phyloP scores from a whole-genome alignment of 1,284 basidiomycete species.

The Volvariella volvacea region DNA sequence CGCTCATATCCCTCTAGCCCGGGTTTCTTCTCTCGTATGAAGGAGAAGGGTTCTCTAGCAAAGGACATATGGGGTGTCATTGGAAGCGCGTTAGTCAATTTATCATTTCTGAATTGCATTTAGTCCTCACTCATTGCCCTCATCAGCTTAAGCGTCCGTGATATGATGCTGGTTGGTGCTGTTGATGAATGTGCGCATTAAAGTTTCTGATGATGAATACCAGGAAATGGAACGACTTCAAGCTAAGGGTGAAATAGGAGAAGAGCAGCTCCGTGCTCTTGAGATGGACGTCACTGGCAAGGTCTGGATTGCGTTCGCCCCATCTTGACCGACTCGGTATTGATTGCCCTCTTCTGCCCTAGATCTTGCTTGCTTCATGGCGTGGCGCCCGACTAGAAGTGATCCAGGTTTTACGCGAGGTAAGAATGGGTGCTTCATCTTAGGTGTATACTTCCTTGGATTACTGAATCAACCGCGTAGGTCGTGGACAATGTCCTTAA shows the following conservation, averaged over 20 bases:
- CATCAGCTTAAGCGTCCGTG: slow-evolving; percentile 61
- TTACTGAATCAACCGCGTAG: slow-evolving; percentile 20
- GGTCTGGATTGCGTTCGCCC: slow-evolving; percentile 11
- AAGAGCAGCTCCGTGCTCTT: slow-evolving; percentile 80
- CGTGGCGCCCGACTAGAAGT: slow-evolving; percentile 91
- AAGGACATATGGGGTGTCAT: slow-evolving; percentile 95
- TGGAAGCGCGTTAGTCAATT: slow-evolving; percentile 71
- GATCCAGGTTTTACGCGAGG: slow-evolving; percentile 74
- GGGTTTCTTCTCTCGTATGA: slow-evolving; percentile 90
- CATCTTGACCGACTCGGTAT: not conserved
- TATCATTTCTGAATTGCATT: slow-evolving; percentile 3
- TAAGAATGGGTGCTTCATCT: slow-evolving; percentile 13
- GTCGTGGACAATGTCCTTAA: slow-evolving; percentile 80
- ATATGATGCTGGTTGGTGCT: slow-evolving; percentile 43
- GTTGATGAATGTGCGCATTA: not conserved
- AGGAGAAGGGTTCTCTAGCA: slow-evolving; percentile 89
- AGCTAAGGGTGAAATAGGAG: slow-evolving; percentile 78
- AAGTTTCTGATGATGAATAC: slow-evolving; percentile 1
- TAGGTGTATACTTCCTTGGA: not conserved
- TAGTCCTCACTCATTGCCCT: slow-evolving; percentile 6
- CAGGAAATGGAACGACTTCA: slow-evolving; percentile 90
- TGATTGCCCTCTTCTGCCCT: not conserved
- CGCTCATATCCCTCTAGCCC: slow-evolving; percentile 44
- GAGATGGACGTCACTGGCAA: slow-evolving; percentile 96
- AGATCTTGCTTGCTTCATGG: slow-evolving; percentile 95